Evolutionary conservation across 495 filamentous ascomycete species (phyloP).

Genomic region (Aspergillus biplanus): DNA sequence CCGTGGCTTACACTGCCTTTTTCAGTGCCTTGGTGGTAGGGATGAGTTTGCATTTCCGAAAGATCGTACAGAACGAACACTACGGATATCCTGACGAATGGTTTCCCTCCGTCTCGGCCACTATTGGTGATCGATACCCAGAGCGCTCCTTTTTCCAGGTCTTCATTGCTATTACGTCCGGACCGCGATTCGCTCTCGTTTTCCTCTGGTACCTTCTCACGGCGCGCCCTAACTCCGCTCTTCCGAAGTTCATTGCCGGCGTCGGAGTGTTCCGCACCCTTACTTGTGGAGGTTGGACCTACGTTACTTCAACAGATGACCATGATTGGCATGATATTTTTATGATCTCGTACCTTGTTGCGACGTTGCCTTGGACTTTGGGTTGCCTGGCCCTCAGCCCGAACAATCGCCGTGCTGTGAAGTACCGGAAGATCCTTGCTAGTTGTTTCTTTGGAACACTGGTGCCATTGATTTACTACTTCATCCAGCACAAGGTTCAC

Average conservation of each 20-base stretch:
- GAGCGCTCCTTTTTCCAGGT: slow-evolving; percentile 96
- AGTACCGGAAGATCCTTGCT: slow-evolving; percentile 86
- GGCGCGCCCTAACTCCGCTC: slow-evolving; percentile 66
- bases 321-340: slow-evolving; percentile 99
- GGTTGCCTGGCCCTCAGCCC: slow-evolving; percentile 91
- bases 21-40: slow-evolving; percentile 87
- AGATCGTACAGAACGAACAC: slow-evolving; percentile 98
- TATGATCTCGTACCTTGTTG: slow-evolving; percentile 97
- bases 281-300: slow-evolving; percentile 98
- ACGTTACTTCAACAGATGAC: slow-evolving; percentile 97
- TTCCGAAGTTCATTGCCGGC: slow-evolving; percentile 81
- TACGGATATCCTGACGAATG: slow-evolving; percentile 97
- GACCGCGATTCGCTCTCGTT: slow-evolving; percentile 89
- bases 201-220: slow-evolving; percentile 92
- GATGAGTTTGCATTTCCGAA: slow-evolving; percentile 83
- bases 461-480: slow-evolving; percentile 91
- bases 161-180: slow-evolving; percentile 95
- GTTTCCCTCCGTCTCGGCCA: slow-evolving; percentile 98
- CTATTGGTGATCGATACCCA: slow-evolving; percentile 98
- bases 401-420: slow-evolving; percentile 79
- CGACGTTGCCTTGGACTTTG: slow-evolving; percentile 92
- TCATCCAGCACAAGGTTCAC: slow-evolving; percentile 98
- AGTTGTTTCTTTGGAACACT: slow-evolving; percentile 87
- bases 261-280: slow-evolving; percentile 86
- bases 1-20: slow-evolving; percentile 86